Percentiles rank a stretch among this genome's conserved stretches.
These are phyloP conservation scores for Ochetophila trinervis DNA, from an alignment of 306 rosid species.

Conservation along the genomic window DNA sequence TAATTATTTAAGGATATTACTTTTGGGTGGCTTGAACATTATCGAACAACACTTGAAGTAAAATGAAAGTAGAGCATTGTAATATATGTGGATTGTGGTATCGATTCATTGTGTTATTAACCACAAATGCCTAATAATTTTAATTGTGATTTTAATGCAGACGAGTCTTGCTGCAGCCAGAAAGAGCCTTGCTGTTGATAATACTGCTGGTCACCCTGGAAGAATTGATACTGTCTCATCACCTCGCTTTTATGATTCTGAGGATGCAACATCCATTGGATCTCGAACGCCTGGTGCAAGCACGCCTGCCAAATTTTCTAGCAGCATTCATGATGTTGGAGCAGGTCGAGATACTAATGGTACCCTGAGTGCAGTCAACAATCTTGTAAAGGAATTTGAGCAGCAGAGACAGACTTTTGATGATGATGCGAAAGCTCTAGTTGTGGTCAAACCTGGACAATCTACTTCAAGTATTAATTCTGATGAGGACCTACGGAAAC, in stretches of 20 bases:
- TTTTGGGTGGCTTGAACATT: no score
- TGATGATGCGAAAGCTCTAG: constrained; percentile 58
- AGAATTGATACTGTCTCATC: constrained; percentile 39
- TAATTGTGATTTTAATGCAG: constrained; percentile 52
- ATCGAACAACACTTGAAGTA: no score
- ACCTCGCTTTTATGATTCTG: constrained; percentile 59
- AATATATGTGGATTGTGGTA: background rate
- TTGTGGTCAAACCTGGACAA: constrained; percentile 49
- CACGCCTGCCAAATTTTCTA: constrained; percentile 62
- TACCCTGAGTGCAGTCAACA: constrained; percentile 43
- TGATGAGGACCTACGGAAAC: constrained; percentile 58
- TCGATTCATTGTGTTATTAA: background rate
- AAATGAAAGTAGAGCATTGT: background rate
- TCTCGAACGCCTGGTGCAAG: constrained; percentile 69
- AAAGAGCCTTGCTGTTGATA: constrained; percentile 68
- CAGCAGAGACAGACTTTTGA: constrained; percentile 63
- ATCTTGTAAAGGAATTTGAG: constrained; percentile 74
- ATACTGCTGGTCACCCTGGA: constrained; percentile 39
- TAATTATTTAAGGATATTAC: no score
- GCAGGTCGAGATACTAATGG: constrained; percentile 51
- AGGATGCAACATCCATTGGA: constrained; percentile 65
- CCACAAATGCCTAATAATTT: constrained; percentile 3
- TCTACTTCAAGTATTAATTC: constrained; percentile 29
- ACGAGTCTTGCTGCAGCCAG: constrained; percentile 82
- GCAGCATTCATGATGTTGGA: constrained; percentile 39